Evolutionary conservation across 768 basidiomycete species (phyloP), one percentile per base, ranked within the genome.

Genomic region (Tephrocybe sp.): DNA sequence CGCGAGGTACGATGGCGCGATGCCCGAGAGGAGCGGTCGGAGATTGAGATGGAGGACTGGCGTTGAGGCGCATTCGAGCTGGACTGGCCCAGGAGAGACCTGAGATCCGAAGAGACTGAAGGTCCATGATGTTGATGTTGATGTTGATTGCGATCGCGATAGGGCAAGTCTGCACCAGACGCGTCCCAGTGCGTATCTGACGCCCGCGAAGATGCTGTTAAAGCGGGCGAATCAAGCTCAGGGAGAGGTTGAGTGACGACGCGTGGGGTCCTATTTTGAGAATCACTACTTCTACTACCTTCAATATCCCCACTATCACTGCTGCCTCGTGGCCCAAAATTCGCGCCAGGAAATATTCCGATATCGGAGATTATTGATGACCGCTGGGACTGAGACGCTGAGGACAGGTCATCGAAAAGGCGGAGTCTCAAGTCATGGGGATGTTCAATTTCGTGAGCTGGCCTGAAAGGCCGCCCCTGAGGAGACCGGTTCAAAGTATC

Each of bases 361-460:
- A 18, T 18, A 6, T 55, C 46, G 23, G 45, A 50, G 22, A 44
- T 21, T 6, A 51, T 19, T 11, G 49, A 55, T 3, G 40, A 34
- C 23, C 54, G 44, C 13, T 36, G 33, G 16, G 47, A 34, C 13
- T 2, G 4, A 29, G 27, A 29, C 11, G 15, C n/a, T 15, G 19
- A 33, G 23, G 13, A 7, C 15, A 42, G 3, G 16, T 56, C 48
- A 33, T 47, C 41, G 29, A 56, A 56, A 25, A 30, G 33, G 16
- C 48, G 44, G 21, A 53, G 41, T 1, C 6, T 29, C 12, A 56
- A 18, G 38, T 56, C 55, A n/a, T 48, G 39, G 24, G 53, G 41
- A 21, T 51, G 53, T 2, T 21, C 9, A 3, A 56, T 38, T 15
- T 53, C 36, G 25, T 49, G 30, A 8, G 41, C 48, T 18, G 47